phyloP scores from a whole-genome alignment of 495 filamentous ascomycete genomes.

The Penicillium coffeae region DNA sequence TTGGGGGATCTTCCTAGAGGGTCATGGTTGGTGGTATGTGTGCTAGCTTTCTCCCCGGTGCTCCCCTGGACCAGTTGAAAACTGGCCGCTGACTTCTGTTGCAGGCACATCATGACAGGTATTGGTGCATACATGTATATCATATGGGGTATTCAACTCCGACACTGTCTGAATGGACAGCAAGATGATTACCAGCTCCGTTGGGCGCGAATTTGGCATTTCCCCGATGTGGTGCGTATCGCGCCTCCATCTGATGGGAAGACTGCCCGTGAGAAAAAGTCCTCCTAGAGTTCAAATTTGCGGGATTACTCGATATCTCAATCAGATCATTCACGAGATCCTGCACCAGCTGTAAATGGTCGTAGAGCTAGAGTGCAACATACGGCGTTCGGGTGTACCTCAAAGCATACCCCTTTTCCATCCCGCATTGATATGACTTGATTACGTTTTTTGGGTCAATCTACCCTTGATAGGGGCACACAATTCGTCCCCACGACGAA shows the following conservation, averaged over 20 bases:
- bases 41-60: background rate
- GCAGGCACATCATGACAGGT: conserved; percentile 64
- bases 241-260: conserved; percentile 25
- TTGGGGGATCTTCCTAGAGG: conserved; percentile 87
- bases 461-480: background rate
- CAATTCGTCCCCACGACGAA: background rate
- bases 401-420: background rate
- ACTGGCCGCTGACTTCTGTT: conserved; percentile 9
- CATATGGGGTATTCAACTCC: conserved; percentile 81
- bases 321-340: background rate
- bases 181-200: conserved; percentile 72
- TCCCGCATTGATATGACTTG: background rate
- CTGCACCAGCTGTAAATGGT: background rate
- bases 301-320: background rate
- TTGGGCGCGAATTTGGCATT: conserved; percentile 64
- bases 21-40: conserved; percentile 95
- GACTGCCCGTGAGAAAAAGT: conserved; percentile 38
- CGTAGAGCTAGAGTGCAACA: background rate
- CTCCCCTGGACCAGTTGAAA: background rate
- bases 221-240: conserved; percentile 61
- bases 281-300: conserved; percentile 21
- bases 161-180: conserved; percentile 70
- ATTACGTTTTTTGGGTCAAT: background rate
- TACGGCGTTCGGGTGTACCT: background rate
- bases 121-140: conserved; percentile 79